Evolutionary conservation across 2,329 filamentous ascomycete genomes (phyloP).

Genomic region (Cercospora janseana): DNA sequence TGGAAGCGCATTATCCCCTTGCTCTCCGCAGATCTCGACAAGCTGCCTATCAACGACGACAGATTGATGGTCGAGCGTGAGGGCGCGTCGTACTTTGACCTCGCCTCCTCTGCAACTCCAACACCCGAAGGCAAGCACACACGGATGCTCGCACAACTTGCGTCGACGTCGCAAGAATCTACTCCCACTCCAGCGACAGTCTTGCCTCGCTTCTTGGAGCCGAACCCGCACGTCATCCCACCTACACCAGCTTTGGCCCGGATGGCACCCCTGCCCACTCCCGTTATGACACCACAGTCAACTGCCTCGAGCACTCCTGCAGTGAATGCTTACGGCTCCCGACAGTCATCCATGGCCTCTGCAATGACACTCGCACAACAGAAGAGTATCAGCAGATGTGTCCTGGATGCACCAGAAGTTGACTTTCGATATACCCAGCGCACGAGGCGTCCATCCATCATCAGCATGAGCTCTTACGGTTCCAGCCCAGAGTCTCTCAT

Average conservation of each 20-base stretch:
- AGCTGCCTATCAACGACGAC: constrained; percentile 29
- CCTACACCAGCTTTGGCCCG: constrained; percentile 56
- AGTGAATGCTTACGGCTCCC: constrained; percentile 54
- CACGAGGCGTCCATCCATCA: constrained; percentile 49
- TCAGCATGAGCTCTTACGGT: constrained; percentile 53
- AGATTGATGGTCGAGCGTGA: constrained; percentile 10
- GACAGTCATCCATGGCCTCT: constrained; percentile 57
- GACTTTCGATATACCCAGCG: constrained; percentile 46
- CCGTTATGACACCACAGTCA: constrained; percentile 59
- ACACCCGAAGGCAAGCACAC: constrained; percentile 23
- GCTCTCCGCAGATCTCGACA: constrained; percentile 58
- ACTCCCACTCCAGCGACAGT: constrained; percentile 45
- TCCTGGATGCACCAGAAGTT: constrained; percentile 48
- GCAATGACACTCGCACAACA: constrained; percentile 59
- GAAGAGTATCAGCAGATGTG: constrained; percentile 55
- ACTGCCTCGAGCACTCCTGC: constrained; percentile 58
- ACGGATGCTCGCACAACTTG: constrained; percentile 22
- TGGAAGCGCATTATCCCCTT: constrained; percentile 54
- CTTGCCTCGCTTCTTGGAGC: constrained; percentile 51
- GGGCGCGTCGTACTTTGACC: constrained; percentile 14
- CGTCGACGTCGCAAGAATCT: constrained; percentile 42
- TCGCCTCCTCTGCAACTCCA: constrained; percentile 28
- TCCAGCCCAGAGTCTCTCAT: constrained; percentile 63
- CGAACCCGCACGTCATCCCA: constrained; percentile 49
- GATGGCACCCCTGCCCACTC: constrained; percentile 59